Base-by-base conservation (phyloP, 73 alveolate genomes). In the Halteria grandinella region DNA sequence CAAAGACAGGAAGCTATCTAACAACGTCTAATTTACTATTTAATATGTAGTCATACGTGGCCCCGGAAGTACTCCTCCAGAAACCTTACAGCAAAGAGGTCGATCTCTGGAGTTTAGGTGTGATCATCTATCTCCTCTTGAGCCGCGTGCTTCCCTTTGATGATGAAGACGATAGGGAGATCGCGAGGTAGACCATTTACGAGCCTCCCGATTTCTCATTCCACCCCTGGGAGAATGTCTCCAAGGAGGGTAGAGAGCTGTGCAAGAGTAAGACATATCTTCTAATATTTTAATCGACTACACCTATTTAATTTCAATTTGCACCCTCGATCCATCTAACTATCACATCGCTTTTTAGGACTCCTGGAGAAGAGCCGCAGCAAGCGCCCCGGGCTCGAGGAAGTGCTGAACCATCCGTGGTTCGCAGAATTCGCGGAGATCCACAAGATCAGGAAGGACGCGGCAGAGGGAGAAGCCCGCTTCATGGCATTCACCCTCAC, bases 81-180 rank as follows among this genome's bases (percentile, higher is more conserved):
- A 89, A 91, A 43, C 94, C 89, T 0, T 91, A 91, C 62, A 88
- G 85, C 27, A 84, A 75, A 58, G 87, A 76, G 44, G 95, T 83
- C 5, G 97, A 91, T 84, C 53, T 91, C 37, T 91, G 94, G 94
- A 77, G 91, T 15, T 58, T 91, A 21, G 97, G 97, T 6, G 87
- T 87, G 11, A 86, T 91, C 45, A 75, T 90, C 25, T 91, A 88
- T 79, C 64, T 88, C 74, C 83, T 91, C 36, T 70, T 91, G 0
- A 83, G 91, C 32, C 92, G 97, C 37, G 85, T 81, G 39, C 77
- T 91, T 6, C 97, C 97, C 39, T 91, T 91, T 73, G 97, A 91
- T 72, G 94, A 87, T 78, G 95, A 91, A 75, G 88, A 90, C 17
- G 95, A 87, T 37, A 86, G 88, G 69, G 93, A 83, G 74, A 91